Evolutionary conservation across 1,139 yeast species (phyloP), one percentile per base, ranked within the genome.

Genomic region (Pichia inconspicua): DNA sequence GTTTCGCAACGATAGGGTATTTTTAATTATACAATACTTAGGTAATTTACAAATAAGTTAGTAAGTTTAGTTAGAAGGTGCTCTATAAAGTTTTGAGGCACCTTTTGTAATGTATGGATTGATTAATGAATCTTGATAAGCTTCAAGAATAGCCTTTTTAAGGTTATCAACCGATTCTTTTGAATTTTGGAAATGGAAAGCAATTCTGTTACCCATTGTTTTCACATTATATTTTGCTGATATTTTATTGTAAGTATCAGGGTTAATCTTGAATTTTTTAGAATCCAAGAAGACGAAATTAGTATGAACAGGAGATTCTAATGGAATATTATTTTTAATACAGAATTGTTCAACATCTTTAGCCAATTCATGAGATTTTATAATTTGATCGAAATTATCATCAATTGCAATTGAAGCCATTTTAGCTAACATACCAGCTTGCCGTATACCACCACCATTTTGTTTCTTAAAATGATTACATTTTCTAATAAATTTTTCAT

Each of bases 371-470:
- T 90, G 96, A 15, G 95, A 81, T 1, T 38, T 45, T 49, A 60
- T 61, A 40, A 75, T 67, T 64, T 83, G 75, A 36, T 77, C 68
- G 69, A 86, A 80, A 61, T 85, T 86, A 55, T 84, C 82, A 53
- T 86, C 84, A 50, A 90, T 73, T 30, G 96, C 95, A 46, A 76
- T 75, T 31, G 74, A 67, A 14, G 96, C 97, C 85, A 92, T 90
- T 42, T 80, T 73, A 10, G 95, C 75, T 65, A 90, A 73, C 67
- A 87, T 71, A 53, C 97, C 97, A 32, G 86, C 75, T 67, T 90
- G 97, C 66, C 97, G 77, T 54, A 90, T 79, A 55, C 97, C 97
- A 58, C 97, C 97, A 60, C 97, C 97, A 61, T 81, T 82, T 69
- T 90, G 97, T 66, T 90, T 90, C 61, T 87, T 83, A 71, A 89